Percentiles rank a stretch among this genome's conserved stretches.
phyloP scores from a whole-genome alignment of 1,284 basidiomycete species.

The Xerocomus minutiporus region DNA sequence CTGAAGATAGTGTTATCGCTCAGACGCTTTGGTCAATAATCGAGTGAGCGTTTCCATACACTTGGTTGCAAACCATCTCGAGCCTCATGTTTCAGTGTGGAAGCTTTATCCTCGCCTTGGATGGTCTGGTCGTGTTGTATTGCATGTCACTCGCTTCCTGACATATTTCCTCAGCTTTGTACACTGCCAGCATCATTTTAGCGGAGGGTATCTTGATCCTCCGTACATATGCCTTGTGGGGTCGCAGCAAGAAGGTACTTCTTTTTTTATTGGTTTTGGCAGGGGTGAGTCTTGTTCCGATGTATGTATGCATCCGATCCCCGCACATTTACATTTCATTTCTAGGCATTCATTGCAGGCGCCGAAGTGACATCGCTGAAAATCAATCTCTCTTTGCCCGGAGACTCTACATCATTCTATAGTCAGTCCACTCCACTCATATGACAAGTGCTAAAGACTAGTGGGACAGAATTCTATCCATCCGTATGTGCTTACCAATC shows the following conservation, averaged over 20 bases:
- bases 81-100: constrained; percentile 17
- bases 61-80: neutral
- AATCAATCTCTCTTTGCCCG: constrained; percentile 15
- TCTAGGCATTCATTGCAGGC: constrained; percentile 16
- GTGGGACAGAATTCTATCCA: constrained; percentile 19
- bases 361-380: constrained; percentile 10
- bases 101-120: constrained; percentile 13
- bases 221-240: constrained; percentile 29
- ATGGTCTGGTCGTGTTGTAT: constrained; percentile 10
- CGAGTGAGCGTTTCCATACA: constrained; percentile 6
- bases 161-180: constrained; percentile 17
- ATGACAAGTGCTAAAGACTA: neutral
- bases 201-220: constrained; percentile 26
- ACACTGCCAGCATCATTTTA: constrained; percentile 15
- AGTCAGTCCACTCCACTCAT: constrained; percentile 11
- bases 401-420: constrained; percentile 19
- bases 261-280: constrained; percentile 19
- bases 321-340: neutral
- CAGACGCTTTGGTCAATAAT: constrained; percentile 8
- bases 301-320: neutral
- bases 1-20: constrained; percentile 1
- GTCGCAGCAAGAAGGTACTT: constrained; percentile 18
- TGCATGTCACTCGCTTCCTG: neutral
- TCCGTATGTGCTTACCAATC: constrained; percentile 16
- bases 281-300: constrained; percentile 12